phyloP scores from a whole-genome alignment of 208 protist genomes.

The Porcisia deanei region DNA sequence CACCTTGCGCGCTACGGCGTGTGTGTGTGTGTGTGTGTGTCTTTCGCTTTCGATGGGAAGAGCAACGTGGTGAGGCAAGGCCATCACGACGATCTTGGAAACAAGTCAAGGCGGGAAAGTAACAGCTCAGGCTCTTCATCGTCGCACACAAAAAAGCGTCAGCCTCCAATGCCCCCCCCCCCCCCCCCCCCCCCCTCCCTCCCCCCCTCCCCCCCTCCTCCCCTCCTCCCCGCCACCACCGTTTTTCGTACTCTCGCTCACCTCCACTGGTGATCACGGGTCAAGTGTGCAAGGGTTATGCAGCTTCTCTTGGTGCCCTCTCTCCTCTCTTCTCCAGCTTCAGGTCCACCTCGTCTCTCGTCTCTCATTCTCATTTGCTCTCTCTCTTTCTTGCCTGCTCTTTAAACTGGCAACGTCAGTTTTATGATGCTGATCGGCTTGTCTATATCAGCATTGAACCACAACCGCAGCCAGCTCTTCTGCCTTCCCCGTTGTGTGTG shows the following conservation, averaged over 20 bases:
- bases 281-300: no score
- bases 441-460: no score
- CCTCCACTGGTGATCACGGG: no score
- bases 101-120: not conserved
- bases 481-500: not conserved
- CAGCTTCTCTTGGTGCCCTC: not conserved
- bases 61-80: not conserved
- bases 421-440: no score
- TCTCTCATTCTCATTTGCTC: not conserved
- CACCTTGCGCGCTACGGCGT: not conserved
- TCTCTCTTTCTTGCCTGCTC: not conserved
- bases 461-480: no score
- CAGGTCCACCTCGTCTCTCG: not conserved
- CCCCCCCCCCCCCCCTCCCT: no score
- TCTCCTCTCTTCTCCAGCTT: not conserved
- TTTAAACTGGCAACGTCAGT: no score
- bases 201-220: not conserved
- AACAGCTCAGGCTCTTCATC: not conserved
- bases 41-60: not conserved
- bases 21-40: slow-evolving; percentile 7
- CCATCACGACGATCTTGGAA: not conserved
- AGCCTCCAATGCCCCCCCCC: no score
- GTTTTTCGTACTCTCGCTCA: not conserved
- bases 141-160: not conserved
- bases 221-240: not conserved